A percentile compares a stretch with the other conserved stretches of the same genome.
phyloP scores from a whole-genome alignment of 2,329 filamentous ascomycete genomes.

The Penicillium carneum region DNA sequence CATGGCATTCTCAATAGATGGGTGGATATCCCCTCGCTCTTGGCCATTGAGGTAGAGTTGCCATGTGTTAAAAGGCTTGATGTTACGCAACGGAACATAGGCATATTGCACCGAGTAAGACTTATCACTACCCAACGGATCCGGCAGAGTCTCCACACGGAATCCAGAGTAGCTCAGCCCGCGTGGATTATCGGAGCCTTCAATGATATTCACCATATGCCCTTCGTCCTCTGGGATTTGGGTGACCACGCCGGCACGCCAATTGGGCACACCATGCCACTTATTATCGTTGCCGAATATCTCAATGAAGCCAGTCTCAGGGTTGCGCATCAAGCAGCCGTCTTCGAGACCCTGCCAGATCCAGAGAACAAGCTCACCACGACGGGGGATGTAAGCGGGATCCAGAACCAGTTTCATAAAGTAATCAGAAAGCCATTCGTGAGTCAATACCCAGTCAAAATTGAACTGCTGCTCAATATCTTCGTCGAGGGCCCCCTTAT shows the following conservation, averaged over 20 bases:
- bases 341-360: conserved; percentile 39
- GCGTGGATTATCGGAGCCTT: conserved; percentile 39
- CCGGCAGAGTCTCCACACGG: conserved; percentile 64
- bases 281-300: conserved; percentile 45
- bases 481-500: conserved; percentile 52
- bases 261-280: conserved; percentile 54
- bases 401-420: conserved; percentile 55
- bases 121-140: conserved; percentile 61
- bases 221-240: conserved; percentile 58
- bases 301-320: conserved; percentile 38
- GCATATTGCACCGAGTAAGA: conserved; percentile 61
- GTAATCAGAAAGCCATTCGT: conserved; percentile 51
- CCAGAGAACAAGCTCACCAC: conserved; percentile 66
- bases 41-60: conserved; percentile 57
- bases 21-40: conserved; percentile 56
- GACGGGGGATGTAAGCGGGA: conserved; percentile 61
- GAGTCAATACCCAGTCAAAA: conserved; percentile 65
- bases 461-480: conserved; percentile 59
- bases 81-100: conserved; percentile 62
- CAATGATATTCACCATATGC: conserved; percentile 56
- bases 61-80: conserved; percentile 64
- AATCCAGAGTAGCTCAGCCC: conserved; percentile 63
- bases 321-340: conserved; percentile 50
- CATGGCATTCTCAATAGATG: conserved; percentile 63
- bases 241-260: conserved; percentile 65